These are phyloP conservation scores for Thinopyrum elongatum DNA, from an alignment of 176 grass and related monocot species.

Conservation along the genomic window DNA sequence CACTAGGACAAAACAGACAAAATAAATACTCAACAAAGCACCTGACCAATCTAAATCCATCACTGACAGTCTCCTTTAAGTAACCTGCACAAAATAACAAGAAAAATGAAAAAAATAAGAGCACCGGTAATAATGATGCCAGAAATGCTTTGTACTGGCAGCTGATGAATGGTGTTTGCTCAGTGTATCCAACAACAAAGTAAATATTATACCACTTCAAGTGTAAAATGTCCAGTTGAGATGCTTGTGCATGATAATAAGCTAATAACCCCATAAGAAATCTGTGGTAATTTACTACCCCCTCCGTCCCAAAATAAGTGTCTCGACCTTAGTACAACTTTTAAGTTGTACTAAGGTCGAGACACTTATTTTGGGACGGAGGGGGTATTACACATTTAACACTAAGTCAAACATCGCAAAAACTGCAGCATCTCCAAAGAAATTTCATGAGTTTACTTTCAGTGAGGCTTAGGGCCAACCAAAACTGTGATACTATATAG, in stretches of 20 bases:
- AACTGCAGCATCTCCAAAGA: neutral
- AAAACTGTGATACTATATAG: slow-evolving; percentile 15
- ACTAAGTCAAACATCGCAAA: neutral
- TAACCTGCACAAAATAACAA: slow-evolving; percentile 57
- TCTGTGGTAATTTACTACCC: neutral
- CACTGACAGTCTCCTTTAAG: slow-evolving; percentile 64
- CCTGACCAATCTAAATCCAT: slow-evolving; percentile 74
- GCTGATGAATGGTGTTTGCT: slow-evolving; percentile 11
- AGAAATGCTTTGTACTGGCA: slow-evolving; percentile 10
- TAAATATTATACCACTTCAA: neutral
- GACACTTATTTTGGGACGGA: no score
- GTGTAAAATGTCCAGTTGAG: slow-evolving; percentile 15
- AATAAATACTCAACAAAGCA: slow-evolving; percentile 23
- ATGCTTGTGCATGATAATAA: neutral
- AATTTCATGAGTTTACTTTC: neutral
- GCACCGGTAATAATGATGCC: neutral
- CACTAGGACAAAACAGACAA: slow-evolving; percentile 1
- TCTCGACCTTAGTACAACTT: no score
- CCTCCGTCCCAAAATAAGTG: no score
- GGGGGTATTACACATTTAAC: neutral
- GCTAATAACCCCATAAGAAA: neutral
- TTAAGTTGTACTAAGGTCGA: no score
- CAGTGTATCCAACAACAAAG: neutral
- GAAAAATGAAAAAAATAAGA: slow-evolving; percentile 21
- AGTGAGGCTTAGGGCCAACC: neutral